These are phyloP conservation scores for Hirsutella rhossiliensis DNA, from an alignment of 2,329 filamentous ascomycete species.

Conservation along the genomic window DNA sequence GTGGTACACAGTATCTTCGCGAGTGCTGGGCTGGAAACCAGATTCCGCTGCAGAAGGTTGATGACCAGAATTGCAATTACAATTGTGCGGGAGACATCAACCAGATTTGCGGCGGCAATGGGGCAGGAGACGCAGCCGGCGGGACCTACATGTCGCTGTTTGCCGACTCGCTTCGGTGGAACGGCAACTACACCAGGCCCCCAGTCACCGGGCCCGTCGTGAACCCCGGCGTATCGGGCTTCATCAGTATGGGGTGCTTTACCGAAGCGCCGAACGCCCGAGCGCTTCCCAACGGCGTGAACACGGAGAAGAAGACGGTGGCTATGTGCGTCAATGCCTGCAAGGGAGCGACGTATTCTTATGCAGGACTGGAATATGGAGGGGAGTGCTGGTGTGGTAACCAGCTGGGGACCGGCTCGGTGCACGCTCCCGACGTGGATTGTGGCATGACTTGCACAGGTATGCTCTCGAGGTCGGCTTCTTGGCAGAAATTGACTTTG, in stretches of 20 bases:
- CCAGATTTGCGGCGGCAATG: slow-evolving; percentile 42
- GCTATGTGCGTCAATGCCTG: slow-evolving; percentile 21
- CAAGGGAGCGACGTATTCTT: slow-evolving; percentile 12
- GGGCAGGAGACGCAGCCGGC: slow-evolving; percentile 15
- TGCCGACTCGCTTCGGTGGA: slow-evolving; percentile 19
- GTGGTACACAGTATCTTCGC: slow-evolving; percentile 34
- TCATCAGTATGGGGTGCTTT: slow-evolving; percentile 24
- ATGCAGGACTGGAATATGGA: slow-evolving; percentile 26
- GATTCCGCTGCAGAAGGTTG: slow-evolving; percentile 30
- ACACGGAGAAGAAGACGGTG: slow-evolving; percentile 16
- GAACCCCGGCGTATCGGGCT: slow-evolving; percentile 25
- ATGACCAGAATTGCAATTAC: slow-evolving; percentile 37
- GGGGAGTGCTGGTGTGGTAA: slow-evolving; percentile 28
- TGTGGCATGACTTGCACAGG: slow-evolving; percentile 23
- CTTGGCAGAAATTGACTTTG: slow-evolving; percentile 2
- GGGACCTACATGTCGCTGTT: slow-evolving; percentile 37
- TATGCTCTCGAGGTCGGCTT: background rate
- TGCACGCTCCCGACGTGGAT: slow-evolving; percentile 15
- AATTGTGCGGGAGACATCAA: slow-evolving; percentile 35
- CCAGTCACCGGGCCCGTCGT: slow-evolving; percentile 13
- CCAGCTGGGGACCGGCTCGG: slow-evolving; percentile 12
- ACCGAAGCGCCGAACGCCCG: slow-evolving; percentile 20
- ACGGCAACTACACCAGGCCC: slow-evolving; percentile 14
- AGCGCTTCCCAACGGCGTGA: slow-evolving; percentile 16
- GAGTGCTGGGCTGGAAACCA: slow-evolving; percentile 44